Conservation (phyloP, 2,329 filamentous ascomycete genomes). For the Claviceps maximensis region DNA sequence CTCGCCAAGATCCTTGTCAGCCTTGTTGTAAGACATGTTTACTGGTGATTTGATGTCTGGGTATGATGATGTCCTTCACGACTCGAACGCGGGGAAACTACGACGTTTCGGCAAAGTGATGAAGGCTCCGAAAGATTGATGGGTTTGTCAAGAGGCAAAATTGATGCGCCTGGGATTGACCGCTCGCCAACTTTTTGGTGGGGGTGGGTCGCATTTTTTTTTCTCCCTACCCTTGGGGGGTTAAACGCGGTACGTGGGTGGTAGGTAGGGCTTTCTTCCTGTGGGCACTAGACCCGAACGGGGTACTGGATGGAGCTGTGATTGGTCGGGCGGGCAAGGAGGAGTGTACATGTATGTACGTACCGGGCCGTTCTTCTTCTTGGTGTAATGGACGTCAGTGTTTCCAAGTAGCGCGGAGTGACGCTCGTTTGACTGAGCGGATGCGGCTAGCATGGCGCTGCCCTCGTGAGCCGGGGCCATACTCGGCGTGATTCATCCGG, state of each 20-base stretch:
- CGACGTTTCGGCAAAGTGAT: conserved; percentile 68
- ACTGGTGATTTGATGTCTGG: conserved; percentile 11
- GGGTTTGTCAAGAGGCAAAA: background rate
- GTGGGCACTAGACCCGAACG: conserved; percentile 10
- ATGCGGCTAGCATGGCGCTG: background rate
- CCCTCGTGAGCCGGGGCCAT: too few relatives aligned
- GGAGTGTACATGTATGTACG: too few relatives aligned
- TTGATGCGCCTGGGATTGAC: background rate
- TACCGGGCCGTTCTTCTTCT: background rate
- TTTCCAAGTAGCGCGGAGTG: background rate
- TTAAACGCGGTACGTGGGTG: too few relatives aligned
- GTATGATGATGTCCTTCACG: conserved; percentile 52
- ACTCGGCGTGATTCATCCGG: conserved; percentile 10
- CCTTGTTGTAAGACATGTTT: conserved; percentile 90
- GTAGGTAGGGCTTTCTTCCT: conserved; percentile 9
- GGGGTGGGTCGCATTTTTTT: conserved; percentile 2
- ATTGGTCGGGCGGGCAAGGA: conserved; percentile 6
- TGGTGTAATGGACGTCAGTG: background rate
- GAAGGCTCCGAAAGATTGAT: conserved; percentile 32
- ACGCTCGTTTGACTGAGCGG: background rate
- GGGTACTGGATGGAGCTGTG: background rate
- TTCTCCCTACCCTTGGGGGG: too few relatives aligned
- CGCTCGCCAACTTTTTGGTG: conserved; percentile 8
- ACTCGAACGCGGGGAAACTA: conserved; percentile 52
- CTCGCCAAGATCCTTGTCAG: conserved; percentile 87